Percentiles rank a stretch among this genome's conserved stretches.
These are phyloP conservation scores for Nematodospora anomalae DNA, from an alignment of 1,139 yeast species.

Conservation along the genomic window DNA sequence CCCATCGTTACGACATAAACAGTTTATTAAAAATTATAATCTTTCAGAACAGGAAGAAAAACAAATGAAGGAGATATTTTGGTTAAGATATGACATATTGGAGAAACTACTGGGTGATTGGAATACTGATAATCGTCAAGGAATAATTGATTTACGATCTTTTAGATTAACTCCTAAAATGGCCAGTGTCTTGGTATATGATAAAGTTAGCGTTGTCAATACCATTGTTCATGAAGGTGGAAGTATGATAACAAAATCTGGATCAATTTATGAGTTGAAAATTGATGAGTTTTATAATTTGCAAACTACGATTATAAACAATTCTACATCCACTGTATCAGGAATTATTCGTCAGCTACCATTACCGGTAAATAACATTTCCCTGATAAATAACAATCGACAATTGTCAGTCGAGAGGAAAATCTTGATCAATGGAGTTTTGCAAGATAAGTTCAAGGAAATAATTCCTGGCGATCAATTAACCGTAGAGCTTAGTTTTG, in stretches of 20 bases:
- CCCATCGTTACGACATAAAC: conserved; percentile 76
- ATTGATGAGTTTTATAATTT: conserved; percentile 53
- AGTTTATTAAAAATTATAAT: conserved; percentile 65
- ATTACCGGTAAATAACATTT: conserved; percentile 27
- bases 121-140: conserved; percentile 49
- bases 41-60: conserved; percentile 55
- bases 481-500: conserved; percentile 51
- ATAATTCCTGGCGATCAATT: conserved; percentile 44
- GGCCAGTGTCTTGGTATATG: conserved; percentile 51
- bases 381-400: conserved; percentile 15
- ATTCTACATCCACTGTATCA: conserved; percentile 35
- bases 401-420: conserved; percentile 47
- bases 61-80: conserved; percentile 61
- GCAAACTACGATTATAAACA: conserved; percentile 46
- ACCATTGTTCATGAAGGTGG: conserved; percentile 20
- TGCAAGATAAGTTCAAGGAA: conserved; percentile 50
- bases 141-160: conserved; percentile 65
- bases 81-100: conserved; percentile 74
- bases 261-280: conserved; percentile 27
- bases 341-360: conserved; percentile 75
- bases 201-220: conserved; percentile 44
- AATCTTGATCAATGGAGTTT: conserved; percentile 60
- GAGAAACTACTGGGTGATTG: conserved; percentile 63
- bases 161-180: conserved; percentile 58
- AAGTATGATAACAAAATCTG: conserved; percentile 14